These are phyloP conservation scores for Penicillium expansum DNA, from an alignment of 2,329 filamentous ascomycete species.

Conservation along the genomic window DNA sequence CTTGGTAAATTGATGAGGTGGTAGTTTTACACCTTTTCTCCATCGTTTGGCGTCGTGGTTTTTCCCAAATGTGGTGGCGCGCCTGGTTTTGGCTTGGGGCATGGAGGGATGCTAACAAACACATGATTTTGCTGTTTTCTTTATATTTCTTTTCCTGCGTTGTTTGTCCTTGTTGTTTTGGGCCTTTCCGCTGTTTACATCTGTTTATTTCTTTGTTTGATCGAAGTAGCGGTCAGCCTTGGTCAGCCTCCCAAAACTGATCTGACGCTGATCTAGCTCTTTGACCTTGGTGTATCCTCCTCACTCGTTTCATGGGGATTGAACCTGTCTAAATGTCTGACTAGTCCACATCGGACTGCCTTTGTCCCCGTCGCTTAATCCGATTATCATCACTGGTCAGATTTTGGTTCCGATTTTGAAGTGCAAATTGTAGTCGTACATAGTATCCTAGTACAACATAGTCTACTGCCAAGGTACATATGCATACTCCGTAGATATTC, in stretches of 20 bases:
- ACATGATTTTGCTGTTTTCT: conserved; percentile 3
- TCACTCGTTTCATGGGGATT: not conserved
- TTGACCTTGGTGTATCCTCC: not conserved
- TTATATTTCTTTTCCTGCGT: not conserved
- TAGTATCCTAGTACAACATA: too few species aligned
- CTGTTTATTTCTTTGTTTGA: conserved; percentile 1
- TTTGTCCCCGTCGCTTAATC: not conserved
- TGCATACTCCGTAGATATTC: too few species aligned
- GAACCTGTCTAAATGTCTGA: not conserved
- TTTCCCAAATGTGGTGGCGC: conserved; percentile 17
- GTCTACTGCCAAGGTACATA: too few species aligned
- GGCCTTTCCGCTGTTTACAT: not conserved
- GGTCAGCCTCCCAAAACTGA: not conserved
- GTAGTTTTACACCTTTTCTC: conserved; percentile 11
- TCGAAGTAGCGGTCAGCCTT: not conserved
- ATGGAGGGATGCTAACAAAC: conserved; percentile 9
- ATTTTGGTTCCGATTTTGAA: not conserved
- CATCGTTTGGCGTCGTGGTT: conserved; percentile 26
- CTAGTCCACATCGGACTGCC: not conserved
- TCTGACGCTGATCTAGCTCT: not conserved
- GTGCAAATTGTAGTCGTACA: not conserved
- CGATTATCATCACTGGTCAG: not conserved
- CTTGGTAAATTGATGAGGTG: conserved; percentile 18
- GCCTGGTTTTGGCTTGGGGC: conserved; percentile 5
- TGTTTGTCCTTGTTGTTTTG: not conserved